Percentiles rank a stretch among this genome's conserved stretches.
Conservation (phyloP, 805 yeast species). For the Candida tammaniensis region DNA sequence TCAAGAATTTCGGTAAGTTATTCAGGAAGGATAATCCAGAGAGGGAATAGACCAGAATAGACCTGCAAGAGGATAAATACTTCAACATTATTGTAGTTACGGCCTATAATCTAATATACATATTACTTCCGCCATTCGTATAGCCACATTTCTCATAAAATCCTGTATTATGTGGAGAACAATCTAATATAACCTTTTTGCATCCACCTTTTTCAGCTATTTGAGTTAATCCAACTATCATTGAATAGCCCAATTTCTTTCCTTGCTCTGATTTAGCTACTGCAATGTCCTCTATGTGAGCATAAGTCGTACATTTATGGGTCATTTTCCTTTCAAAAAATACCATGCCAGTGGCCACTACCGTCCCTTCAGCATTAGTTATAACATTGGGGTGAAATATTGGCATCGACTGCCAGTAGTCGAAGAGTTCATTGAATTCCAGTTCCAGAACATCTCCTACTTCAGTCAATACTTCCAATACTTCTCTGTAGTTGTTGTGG, state of each 20-base stretch:
- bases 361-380: slow-evolving; percentile 43
- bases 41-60: slow-evolving; percentile 1
- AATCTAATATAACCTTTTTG: slow-evolving; percentile 87
- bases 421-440: slow-evolving; percentile 49
- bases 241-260: slow-evolving; percentile 64
- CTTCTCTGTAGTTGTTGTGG: slow-evolving; percentile 55
- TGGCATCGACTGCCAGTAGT: slow-evolving; percentile 53
- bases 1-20: slow-evolving; percentile 59
- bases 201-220: slow-evolving; percentile 64
- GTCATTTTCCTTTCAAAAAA: slow-evolving; percentile 78
- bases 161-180: slow-evolving; percentile 72
- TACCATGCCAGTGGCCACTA: slow-evolving; percentile 83
- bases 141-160: slow-evolving; percentile 90
- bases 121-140: slow-evolving; percentile 61
- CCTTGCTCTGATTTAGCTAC: slow-evolving; percentile 78
- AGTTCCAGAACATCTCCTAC: slow-evolving; percentile 67
- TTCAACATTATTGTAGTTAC: no score
- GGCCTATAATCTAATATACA: slow-evolving; percentile 42
- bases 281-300: slow-evolving; percentile 94
- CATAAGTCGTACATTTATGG: slow-evolving; percentile 80
- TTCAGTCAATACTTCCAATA: slow-evolving; percentile 68
- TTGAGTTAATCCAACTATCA: slow-evolving; percentile 60
- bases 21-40: slow-evolving; percentile 33
- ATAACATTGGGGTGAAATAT: slow-evolving; percentile 73
- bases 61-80: no score